Percentiles rank a stretch among this genome's conserved stretches.
Conservation (phyloP, 352 stramenopile genomes). For the Phytophthora nicotianae region DNA sequence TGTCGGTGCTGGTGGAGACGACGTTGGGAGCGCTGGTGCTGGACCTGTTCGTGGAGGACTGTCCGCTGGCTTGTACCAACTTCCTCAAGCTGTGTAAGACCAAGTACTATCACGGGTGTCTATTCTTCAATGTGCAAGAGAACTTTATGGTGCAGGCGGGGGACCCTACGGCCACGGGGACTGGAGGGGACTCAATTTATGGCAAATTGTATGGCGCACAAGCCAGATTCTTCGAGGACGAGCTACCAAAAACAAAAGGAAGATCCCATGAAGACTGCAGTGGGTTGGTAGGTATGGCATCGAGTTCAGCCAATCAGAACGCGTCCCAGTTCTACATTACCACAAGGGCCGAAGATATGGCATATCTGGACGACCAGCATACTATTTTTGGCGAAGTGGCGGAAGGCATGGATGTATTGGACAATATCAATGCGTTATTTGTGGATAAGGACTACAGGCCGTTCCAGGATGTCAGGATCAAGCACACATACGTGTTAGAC, state of each 20-base stretch:
- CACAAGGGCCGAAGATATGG: conserved; percentile 86
- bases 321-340: conserved; percentile 98
- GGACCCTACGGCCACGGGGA: conserved; percentile 93
- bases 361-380: conserved; percentile 92
- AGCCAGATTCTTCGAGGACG: conserved; percentile 81
- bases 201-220: conserved; percentile 91
- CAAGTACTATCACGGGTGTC: conserved; percentile 94
- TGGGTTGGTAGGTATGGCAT: conserved; percentile 87
- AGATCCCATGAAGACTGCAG: conserved; percentile 60
- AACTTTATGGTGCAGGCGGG: conserved; percentile 94
- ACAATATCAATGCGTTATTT: conserved; percentile 95
- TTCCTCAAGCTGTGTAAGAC: conserved; percentile 96
- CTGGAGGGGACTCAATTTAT: conserved; percentile 94
- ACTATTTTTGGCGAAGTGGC: conserved; percentile 93
- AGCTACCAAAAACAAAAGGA: conserved; percentile 47
- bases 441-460: conserved; percentile 95
- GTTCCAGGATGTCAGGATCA: conserved; percentile 97
- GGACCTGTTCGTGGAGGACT: conserved; percentile 90
- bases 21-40: conserved; percentile 91
- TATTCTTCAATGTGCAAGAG: conserved; percentile 97
- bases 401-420: conserved; percentile 95
- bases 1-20: conserved; percentile 93
- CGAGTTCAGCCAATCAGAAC: conserved; percentile 74
- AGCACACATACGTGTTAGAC: conserved; percentile 90
- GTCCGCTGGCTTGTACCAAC: conserved; percentile 86